Conservation (phyloP, 768 basidiomycete genomes). For the Goffeauzyma gilvescens region DNA sequence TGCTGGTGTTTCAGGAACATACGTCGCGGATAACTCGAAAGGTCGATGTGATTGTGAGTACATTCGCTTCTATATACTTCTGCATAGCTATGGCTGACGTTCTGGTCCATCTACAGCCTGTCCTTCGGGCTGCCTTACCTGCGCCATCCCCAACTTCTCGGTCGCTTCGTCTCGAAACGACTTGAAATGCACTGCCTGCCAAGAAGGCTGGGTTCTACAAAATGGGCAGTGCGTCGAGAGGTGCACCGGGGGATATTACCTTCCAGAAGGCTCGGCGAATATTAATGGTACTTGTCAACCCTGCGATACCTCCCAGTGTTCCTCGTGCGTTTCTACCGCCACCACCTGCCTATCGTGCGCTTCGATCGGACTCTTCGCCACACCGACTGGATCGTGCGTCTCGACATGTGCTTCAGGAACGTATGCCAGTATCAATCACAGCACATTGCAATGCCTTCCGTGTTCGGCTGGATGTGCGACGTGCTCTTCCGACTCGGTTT, state of each 20-base stretch:
- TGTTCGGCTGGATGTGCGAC: slow-evolving; percentile 23
- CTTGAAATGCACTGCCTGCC: slow-evolving; percentile 19
- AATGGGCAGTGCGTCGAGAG: slow-evolving; percentile 17
- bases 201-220: slow-evolving; percentile 25
- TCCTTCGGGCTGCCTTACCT: slow-evolving; percentile 22
- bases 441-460: slow-evolving; percentile 17
- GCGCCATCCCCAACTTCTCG: slow-evolving; percentile 23
- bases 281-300: slow-evolving; percentile 27
- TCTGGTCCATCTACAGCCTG: slow-evolving; percentile 15
- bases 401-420: slow-evolving; percentile 19
- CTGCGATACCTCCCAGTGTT: slow-evolving; percentile 21
- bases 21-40: slow-evolving; percentile 20
- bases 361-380: slow-evolving; percentile 11
- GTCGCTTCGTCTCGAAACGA: slow-evolving; percentile 7
- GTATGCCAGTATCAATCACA: slow-evolving; percentile 9
- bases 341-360: slow-evolving; percentile 22
- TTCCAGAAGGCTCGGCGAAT: slow-evolving; percentile 12
- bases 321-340: slow-evolving; percentile 16
- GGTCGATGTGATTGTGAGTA: slow-evolving; percentile 24
- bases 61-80: not conserved
- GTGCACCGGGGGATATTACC: slow-evolving; percentile 19
- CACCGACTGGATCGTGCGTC: slow-evolving; percentile 13
- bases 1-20: slow-evolving; percentile 17
- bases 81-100: not conserved
- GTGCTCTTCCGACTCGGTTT: slow-evolving; percentile 15